Evolutionary conservation across 164 flowering plant species (phyloP).

Genomic region (Euptelea pleiosperma): DNA sequence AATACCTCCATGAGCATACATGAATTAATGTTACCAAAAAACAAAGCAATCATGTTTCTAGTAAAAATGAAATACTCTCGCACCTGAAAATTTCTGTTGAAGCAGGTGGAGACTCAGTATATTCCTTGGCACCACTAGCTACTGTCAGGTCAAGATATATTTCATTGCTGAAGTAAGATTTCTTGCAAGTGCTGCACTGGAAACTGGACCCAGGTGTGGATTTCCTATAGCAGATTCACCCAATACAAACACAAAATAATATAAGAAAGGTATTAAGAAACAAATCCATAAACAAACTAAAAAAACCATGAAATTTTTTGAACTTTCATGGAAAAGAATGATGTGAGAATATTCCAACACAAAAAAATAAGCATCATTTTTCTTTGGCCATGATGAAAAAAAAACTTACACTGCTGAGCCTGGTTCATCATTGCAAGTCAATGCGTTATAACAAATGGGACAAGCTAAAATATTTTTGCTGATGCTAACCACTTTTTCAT

Average conservation of each 20-base stretch:
- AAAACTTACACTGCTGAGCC: conserved; percentile 51
- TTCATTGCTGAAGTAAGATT: conserved; percentile 46
- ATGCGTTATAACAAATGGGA: conserved; percentile 61
- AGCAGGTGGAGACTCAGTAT: conserved; percentile 45
- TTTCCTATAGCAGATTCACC: conserved; percentile 34
- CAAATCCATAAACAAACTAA: conserved; percentile 1
- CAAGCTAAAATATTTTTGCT: conserved; percentile 55
- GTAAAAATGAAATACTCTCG: neutral
- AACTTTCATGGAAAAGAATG: neutral
- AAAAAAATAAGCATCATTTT: neutral
- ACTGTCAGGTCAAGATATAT: conserved; percentile 60
- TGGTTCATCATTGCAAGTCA: conserved; percentile 31
- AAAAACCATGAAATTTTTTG: neutral
- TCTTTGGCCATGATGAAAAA: neutral
- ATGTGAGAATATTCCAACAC: neutral
- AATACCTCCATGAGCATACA: no score
- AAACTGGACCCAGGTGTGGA: conserved; percentile 34
- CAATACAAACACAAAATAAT: conserved; percentile 9
- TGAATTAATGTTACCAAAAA: no score
- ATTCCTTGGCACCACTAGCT: conserved; percentile 54
- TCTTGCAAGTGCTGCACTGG: conserved; percentile 63
- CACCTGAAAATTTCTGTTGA: conserved; percentile 80
- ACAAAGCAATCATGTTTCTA: neutral
- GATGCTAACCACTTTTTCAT: conserved; percentile 24
- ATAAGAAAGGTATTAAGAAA: neutral